Base-by-base conservation (phyloP, 2,329 filamentous ascomycete species). In the Penicillium sp. region DNA sequence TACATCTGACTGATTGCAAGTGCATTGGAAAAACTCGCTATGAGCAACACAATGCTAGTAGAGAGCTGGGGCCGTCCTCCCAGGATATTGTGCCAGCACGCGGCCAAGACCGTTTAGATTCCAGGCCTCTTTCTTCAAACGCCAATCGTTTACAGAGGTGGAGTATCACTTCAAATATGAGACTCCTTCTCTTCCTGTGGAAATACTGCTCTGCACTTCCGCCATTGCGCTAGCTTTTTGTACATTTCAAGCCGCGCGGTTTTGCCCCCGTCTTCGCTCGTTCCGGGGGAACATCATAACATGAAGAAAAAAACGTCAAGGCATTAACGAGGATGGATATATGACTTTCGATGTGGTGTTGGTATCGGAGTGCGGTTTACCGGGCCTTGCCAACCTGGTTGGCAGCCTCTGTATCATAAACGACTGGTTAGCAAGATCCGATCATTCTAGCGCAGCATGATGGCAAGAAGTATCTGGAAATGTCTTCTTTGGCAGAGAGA, bases 331-430 rank as follows among this genome's bases (percentile, higher is more conserved):
- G 59, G 49, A 49, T 60, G 58, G 62, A 62, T 59, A 60, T 64
- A 57, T 65, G 54, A 59, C 62, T 59, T 60, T 63, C 57, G 59
- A 53, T 22, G 43, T 63, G 52, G 55, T 54, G 52, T 65, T 60
- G 57, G 64, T 59, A 62, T 71, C 62, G 35, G 57, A 11, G 30
- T 57, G 11, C 33, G 8, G 40, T 68, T 78, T 73, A 82, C 64
- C 80, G 80, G 55, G 76, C 79, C 67, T 83, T 83, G 54, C 77
- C 76, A 40, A 79, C 80, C 67, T 83, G 81, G 65, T 82, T 80
- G 51, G 81, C 79, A 55, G 81, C 81, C 69, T 83, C 82, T 79
- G 62, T 51, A 60, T 4, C 3, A 52, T 16, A 7, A 45, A 45
- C 26, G 37, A 8, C 33, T 38, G 4, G 54, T 70, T 52, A 68